phyloP scores from a whole-genome alignment of 257 asterid species.

The Nicotiana undulata region DNA sequence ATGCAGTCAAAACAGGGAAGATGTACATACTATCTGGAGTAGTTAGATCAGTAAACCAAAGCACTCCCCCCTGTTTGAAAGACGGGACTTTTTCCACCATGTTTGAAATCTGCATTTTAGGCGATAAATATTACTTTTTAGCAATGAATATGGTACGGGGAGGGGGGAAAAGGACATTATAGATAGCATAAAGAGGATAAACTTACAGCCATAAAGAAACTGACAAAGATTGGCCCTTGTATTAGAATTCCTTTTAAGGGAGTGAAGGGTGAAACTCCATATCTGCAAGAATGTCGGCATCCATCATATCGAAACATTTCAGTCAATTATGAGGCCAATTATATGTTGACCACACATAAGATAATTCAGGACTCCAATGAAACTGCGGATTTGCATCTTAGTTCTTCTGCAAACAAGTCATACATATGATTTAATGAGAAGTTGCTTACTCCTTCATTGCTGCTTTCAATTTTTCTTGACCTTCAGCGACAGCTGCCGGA shows the following conservation, averaged over 20 bases:
- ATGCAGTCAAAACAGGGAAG: conserved; percentile 73
- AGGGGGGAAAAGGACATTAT: not conserved
- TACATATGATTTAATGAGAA: conserved; percentile 9
- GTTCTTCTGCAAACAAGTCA: not conserved
- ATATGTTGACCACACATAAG: not conserved
- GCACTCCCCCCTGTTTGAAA: conserved; percentile 76
- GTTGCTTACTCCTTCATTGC: conserved; percentile 65
- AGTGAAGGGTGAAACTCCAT: conserved; percentile 81
- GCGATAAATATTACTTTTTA: not conserved
- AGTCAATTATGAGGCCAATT: not conserved
- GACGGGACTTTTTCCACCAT: conserved; percentile 93
- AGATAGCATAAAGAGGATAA: conserved; percentile 4
- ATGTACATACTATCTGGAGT: conserved; percentile 73
- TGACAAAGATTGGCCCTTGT: conserved; percentile 69
- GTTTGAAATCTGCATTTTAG: conserved; percentile 49
- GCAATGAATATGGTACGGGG: not conserved
- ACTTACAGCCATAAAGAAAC: conserved; percentile 92
- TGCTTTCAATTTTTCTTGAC: conserved; percentile 53
- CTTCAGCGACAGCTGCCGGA: conserved; percentile 73
- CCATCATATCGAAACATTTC: not conserved
- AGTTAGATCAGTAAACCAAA: conserved; percentile 87
- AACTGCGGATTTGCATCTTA: not conserved
- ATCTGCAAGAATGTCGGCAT: conserved; percentile 45
- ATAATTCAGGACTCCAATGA: not conserved
- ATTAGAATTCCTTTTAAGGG: conserved; percentile 72